Conservation (phyloP, 1,284 basidiomycete genomes). For the Tremellales sp. region DNA sequence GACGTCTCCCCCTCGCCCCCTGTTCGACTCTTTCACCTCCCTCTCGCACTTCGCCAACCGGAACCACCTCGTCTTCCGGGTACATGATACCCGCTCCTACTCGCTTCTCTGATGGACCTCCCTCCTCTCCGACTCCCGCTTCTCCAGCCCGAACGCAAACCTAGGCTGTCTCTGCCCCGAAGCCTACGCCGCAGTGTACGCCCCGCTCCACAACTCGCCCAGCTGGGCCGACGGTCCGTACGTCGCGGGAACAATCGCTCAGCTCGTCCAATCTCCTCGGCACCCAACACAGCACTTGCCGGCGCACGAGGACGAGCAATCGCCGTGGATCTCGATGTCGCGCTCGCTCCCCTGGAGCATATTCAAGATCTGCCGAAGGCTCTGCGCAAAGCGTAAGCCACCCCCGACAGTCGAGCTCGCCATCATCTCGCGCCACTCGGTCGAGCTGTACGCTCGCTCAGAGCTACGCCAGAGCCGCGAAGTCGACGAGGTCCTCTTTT, state of each 20-base stretch:
- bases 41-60: too few species aligned
- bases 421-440: neutral
- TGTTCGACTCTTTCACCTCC: too few species aligned
- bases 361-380: slow-evolving; percentile 30
- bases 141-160: neutral
- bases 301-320: slow-evolving; percentile 33
- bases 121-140: too few species aligned
- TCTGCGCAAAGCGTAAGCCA: slow-evolving; percentile 4
- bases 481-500: neutral
- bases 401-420: slow-evolving; percentile 5
- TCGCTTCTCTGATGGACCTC: too few species aligned
- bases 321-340: slow-evolving; percentile 28
- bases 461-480: neutral
- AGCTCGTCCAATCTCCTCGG: neutral
- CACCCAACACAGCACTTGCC: slow-evolving; percentile 22
- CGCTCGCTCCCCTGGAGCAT: slow-evolving; percentile 24
- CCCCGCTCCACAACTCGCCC: neutral
- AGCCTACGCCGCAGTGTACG: neutral
- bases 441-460: neutral
- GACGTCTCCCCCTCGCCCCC: too few species aligned
- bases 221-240: too few species aligned
- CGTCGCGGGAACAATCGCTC: too few species aligned
- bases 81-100: too few species aligned
- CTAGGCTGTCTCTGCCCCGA: neutral
- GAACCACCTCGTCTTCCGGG: too few species aligned